Conservation (phyloP, 768 basidiomycete genomes). For the Sarcodon sp. region DNA sequence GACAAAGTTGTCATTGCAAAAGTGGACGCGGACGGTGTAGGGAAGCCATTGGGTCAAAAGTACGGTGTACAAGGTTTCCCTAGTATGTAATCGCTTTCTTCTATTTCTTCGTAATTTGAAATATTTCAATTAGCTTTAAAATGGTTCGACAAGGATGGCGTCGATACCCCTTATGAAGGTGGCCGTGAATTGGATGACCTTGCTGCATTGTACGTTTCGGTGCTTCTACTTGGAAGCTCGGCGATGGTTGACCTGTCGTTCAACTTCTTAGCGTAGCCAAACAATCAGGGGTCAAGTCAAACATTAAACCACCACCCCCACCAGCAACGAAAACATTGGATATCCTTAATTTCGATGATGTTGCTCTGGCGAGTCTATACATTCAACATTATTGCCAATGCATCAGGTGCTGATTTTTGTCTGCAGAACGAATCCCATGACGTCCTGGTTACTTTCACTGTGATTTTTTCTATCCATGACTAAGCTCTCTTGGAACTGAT, state of each 20-base stretch:
- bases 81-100: conserved; percentile 37
- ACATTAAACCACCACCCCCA: conserved; percentile 74
- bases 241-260: neutral
- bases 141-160: conserved; percentile 74
- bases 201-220: conserved; percentile 48
- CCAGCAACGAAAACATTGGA: conserved; percentile 59
- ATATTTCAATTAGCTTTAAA: conserved; percentile 53
- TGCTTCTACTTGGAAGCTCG: neutral
- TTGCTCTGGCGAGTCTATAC: conserved; percentile 41
- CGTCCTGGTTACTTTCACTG: conserved; percentile 78
- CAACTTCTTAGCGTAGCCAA: conserved; percentile 42
- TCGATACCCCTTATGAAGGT: conserved; percentile 50
- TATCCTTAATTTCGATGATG: conserved; percentile 57
- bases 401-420: neutral
- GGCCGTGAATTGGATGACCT: conserved; percentile 76
- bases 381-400: neutral
- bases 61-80: conserved; percentile 80
- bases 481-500: conserved; percentile 16
- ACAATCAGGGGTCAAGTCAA: conserved; percentile 78
- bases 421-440: conserved; percentile 57
- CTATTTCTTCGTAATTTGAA: neutral
- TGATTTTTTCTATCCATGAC: conserved; percentile 8
- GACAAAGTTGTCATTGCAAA: conserved; percentile 86
- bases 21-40: conserved; percentile 84
- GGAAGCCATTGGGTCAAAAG: conserved; percentile 62